phyloP scores from a whole-genome alignment of 176 grass and related monocot species.

The Musa acuminata region DNA sequence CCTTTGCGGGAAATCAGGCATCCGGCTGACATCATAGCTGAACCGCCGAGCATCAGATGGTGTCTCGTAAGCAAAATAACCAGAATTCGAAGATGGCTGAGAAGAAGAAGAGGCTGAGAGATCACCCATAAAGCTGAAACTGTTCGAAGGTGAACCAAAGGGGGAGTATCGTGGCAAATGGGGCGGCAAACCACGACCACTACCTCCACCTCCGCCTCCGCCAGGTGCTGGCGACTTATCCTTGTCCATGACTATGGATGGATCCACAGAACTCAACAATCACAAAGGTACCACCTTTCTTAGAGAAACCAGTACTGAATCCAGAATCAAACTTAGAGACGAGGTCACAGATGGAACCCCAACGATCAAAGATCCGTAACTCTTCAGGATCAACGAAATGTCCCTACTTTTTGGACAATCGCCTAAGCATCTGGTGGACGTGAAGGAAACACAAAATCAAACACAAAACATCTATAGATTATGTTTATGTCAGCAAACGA shows the following conservation, averaged over 20 bases:
- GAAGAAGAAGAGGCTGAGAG: slow-evolving; percentile 5
- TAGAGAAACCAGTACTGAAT: not conserved
- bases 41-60: slow-evolving; percentile 2
- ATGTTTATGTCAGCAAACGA: not conserved
- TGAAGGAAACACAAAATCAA: not conserved
- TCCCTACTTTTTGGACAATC: not conserved
- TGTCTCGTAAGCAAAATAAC: not conserved
- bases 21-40: slow-evolving; percentile 35
- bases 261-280: not conserved
- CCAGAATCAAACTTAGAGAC: not conserved
- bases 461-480: not conserved
- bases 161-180: not conserved
- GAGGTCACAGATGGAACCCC: not conserved
- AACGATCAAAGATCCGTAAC: too few relatives aligned
- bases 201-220: not conserved
- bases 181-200: not conserved
- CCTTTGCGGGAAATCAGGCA: slow-evolving; percentile 35
- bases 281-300: not conserved
- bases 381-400: not conserved
- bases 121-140: not conserved
- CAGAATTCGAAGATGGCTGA: not conserved
- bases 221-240: not conserved
- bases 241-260: not conserved
- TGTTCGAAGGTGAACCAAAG: not conserved
- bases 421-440: not conserved